Evolutionary conservation across 83 land plant genomes (phyloP), one percentile per base, ranked within the genome.

Genomic region (Picea abies): DNA sequence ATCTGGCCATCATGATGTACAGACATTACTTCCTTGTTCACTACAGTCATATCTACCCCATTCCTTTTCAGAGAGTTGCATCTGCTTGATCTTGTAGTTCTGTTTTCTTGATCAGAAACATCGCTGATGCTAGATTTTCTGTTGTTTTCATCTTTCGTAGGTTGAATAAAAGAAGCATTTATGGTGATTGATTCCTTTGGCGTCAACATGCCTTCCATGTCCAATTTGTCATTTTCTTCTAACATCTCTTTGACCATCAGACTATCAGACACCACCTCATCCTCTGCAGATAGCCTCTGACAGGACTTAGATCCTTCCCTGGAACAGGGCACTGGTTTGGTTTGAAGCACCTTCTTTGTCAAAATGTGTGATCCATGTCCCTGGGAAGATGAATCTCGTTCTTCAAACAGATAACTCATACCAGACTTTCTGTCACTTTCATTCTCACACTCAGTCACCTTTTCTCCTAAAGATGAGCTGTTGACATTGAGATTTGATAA

Each of bases 231-330:
- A 35, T 49, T 75, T 75, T 26, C 78, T 9, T 75, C 41, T 0
- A 4, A 22, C 23, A 23, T 47, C 60, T 75, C 78, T 47, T 49
- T 47, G 60, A 49, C 52, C 23, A 9, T 49, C 56, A 49, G 12
- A 49, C 11, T 49, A 10, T 49, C 56, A 49, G 2, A 49, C 12
- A 49, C 56, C 12, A 10, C 12, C 11, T 49, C 56, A 49, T 49
- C 56, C 12, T 47, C 78, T 75, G 60, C 78, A 75, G 60, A 75
- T 11, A 49, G 12, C 8, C 12, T 75, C 16, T 52, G 78, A 75
- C 12, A 5, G 52, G 60, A 49, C 60, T 17, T 49, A 49, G 78
- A 49, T 75, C 78, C 60, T 75, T 75, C 78, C 78, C 35, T 19
- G 5, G 60, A 19, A 76, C 29, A 11, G 78, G 78, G 78, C 8